These are phyloP conservation scores for Rosa rugosa DNA, from an alignment of 306 rosid genomes.

Conservation along the genomic window DNA sequence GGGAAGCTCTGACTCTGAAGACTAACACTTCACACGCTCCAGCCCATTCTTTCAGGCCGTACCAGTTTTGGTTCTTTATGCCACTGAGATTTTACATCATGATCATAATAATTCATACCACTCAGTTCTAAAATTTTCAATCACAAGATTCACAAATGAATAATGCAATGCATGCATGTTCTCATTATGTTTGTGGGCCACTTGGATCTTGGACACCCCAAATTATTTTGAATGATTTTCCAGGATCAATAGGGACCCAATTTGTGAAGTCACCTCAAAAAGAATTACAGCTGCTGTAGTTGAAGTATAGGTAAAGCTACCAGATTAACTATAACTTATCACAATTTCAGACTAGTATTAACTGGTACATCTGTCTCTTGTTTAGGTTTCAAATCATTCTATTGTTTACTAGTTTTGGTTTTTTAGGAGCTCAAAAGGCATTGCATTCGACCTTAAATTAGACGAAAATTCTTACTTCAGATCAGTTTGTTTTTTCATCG, in stretches of 20 bases:
- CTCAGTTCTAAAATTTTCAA: conserved; percentile 10
- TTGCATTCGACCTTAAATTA: background rate
- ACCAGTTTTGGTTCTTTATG: conserved; percentile 27
- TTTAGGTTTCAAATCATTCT: background rate
- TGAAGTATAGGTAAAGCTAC: background rate
- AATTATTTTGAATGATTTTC: background rate
- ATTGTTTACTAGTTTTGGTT: background rate
- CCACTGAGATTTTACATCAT: background rate
- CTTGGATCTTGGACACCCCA: conserved; percentile 5
- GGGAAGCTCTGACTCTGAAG: conserved; percentile 23
- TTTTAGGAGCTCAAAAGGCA: background rate
- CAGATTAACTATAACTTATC: background rate
- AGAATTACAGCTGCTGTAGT: background rate
- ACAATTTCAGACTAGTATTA: background rate
- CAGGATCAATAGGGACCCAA: background rate
- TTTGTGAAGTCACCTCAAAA: background rate
- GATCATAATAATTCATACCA: conserved; percentile 5
- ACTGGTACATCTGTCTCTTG: background rate
- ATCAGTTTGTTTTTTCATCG: background rate
- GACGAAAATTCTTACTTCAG: background rate
- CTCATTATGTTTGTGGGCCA: conserved; percentile 22
- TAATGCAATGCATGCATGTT: conserved; percentile 24
- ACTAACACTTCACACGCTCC: conserved; percentile 13
- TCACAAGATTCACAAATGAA: conserved; percentile 32
- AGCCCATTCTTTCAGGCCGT: conserved; percentile 39